phyloP scores from a whole-genome alignment of 148 eudicot species.

The Euryodendron excelsum region DNA sequence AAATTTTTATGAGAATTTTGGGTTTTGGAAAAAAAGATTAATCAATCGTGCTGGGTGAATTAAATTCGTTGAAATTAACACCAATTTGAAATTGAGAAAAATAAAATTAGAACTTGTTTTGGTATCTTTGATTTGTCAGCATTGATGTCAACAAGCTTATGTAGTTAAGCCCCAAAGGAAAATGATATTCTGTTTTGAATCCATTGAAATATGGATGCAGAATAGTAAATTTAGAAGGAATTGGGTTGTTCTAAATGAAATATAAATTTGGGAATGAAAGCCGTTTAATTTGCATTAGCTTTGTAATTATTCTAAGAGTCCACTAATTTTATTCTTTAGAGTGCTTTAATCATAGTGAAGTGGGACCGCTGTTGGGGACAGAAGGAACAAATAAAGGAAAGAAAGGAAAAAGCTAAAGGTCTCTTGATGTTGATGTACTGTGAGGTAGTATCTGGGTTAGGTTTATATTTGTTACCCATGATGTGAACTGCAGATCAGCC shows the following conservation, averaged over 20 bases:
- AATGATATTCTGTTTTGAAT: neutral
- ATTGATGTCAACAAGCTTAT: neutral
- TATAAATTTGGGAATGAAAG: neutral
- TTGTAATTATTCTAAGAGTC: neutral
- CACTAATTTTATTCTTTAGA: neutral
- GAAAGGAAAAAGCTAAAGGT: conserved; percentile 1
- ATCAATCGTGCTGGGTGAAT: no score
- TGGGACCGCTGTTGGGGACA: neutral
- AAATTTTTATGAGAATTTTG: no score
- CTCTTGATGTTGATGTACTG: neutral
- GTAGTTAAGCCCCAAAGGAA: neutral
- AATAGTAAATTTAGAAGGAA: neutral
- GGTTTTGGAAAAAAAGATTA: no score
- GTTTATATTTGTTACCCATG: neutral
- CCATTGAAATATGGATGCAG: conserved; percentile 6
- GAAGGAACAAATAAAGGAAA: neutral
- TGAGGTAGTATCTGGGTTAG: neutral
- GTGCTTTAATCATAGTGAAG: neutral
- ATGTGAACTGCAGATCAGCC: neutral
- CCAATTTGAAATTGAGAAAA: neutral
- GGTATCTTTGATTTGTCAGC: no score
- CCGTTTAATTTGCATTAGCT: neutral
- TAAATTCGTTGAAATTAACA: no score
- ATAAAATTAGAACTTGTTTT: neutral
- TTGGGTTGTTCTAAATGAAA: neutral